Base-by-base conservation (phyloP, 306 rosid species). In the Dicorynia guianensis region DNA sequence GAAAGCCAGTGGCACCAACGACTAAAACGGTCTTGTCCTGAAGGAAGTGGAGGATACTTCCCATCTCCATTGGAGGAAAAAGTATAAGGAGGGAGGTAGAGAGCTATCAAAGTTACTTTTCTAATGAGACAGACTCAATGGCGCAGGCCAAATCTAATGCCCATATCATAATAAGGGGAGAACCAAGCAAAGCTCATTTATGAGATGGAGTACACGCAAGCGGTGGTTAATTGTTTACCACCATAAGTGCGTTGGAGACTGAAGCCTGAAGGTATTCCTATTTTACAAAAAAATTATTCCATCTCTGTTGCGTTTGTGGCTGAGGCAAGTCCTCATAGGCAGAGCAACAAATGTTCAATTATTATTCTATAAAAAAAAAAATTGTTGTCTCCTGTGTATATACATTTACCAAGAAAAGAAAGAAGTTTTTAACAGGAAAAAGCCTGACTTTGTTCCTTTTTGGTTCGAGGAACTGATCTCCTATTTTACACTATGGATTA, bases 1-100 rank as follows among this genome's bases (percentile, higher is more conserved):
- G 87, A 76, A 92, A 92, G 6, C 97, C 97, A 71, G 93, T 85
- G 33, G 91, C 96, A 11, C 97, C 96, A 36, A 93, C 88, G 87
- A 92, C 50, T 67, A 92, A 76, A 78, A 92, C 83, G 84, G 74
- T 80, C 82, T 85, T 89, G 76, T 85, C 76, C 11, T 89, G 71
- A 20, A 89, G 87, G 50, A 87, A 86, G 42, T 83, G 73, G 33
- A 89, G 83, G 10, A 92, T 69, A 35, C 93, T 92, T 80, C 86
- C 96, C 30, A 89, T 18, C 91, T 91, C 97, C 97, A 91, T 91
- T 67, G 86, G 25, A 61, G 83, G 55, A 69, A 57, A 34, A 36
- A 14, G 5, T 15, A 12, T 7, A 8, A 5, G 17, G 6, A 39
- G 14, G 9, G 0, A n/a, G 30, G 38, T 25, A 18, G 70, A 34